Evolutionary conservation across 1,284 basidiomycete genomes (phyloP).

Genomic region (Ceratobasidium sp.): DNA sequence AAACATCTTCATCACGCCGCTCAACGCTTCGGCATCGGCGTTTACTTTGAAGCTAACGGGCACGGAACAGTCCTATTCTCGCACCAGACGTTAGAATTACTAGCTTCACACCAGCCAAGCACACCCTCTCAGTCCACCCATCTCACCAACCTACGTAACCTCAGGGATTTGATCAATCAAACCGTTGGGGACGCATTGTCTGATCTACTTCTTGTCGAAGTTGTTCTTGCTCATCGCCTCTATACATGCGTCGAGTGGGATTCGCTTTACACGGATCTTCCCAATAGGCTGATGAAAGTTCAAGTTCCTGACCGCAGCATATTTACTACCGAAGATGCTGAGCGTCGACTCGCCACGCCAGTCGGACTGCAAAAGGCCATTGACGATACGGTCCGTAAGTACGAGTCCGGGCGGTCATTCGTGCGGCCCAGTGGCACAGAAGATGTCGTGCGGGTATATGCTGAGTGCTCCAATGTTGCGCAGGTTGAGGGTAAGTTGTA

Average conservation of each 20-base stretch:
- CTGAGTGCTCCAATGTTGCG: constrained; percentile 79
- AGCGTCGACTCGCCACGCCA: constrained; percentile 85
- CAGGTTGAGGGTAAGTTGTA: constrained; percentile 80
- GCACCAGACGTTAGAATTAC: constrained; percentile 65
- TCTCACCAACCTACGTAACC: constrained; percentile 74
- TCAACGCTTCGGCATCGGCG: constrained; percentile 90
- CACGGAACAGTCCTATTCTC: constrained; percentile 98
- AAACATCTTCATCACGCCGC: constrained; percentile 99
- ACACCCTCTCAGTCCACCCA: constrained; percentile 83
- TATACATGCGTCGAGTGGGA: constrained; percentile 93
- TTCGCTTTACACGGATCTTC: constrained; percentile 90
- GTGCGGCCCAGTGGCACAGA: constrained; percentile 98
- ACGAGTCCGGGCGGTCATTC: constrained; percentile 88
- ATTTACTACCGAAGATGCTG: constrained; percentile 94
- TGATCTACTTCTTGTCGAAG: constrained; percentile 95
- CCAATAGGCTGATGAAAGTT: constrained; percentile 97
- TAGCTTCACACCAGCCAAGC: constrained; percentile 71
- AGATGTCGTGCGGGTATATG: constrained; percentile 97
- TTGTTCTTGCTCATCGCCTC: constrained; percentile 86
- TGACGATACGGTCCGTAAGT: constrained; percentile 82
- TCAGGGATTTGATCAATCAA: constrained; percentile 93
- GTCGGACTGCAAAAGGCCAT: constrained; percentile 84
- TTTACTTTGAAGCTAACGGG: constrained; percentile 99
- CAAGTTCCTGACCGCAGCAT: constrained; percentile 82
- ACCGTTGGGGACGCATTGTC: constrained; percentile 98